These are phyloP conservation scores for Epichloe scottii DNA, from an alignment of 2,329 filamentous ascomycete genomes.

Conservation along the genomic window DNA sequence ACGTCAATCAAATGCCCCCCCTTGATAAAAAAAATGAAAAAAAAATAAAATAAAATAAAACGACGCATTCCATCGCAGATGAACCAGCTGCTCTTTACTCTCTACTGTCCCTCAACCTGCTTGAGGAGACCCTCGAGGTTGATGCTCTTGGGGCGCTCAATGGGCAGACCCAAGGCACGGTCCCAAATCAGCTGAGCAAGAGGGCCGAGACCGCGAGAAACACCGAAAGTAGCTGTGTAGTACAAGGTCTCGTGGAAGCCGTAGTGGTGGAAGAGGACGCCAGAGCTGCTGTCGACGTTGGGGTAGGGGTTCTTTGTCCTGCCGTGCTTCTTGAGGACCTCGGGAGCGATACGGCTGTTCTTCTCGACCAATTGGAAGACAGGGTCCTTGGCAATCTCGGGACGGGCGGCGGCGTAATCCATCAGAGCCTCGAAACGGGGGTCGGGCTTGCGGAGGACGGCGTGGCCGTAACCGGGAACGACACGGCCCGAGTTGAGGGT, in stretches of 20 bases:
- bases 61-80: not conserved
- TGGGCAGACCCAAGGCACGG: constrained; percentile 80
- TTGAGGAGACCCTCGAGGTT: constrained; percentile 79
- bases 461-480: constrained; percentile 89
- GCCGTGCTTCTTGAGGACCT: constrained; percentile 85
- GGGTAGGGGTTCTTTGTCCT: constrained; percentile 98
- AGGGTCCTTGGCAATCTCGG: constrained; percentile 74
- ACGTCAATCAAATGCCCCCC: not conserved
- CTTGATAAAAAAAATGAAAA: not conserved
- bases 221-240: constrained; percentile 67
- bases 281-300: constrained; percentile 88
- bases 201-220: constrained; percentile 65
- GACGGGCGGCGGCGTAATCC: constrained; percentile 79
- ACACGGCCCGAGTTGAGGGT: constrained; percentile 90
- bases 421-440: constrained; percentile 93
- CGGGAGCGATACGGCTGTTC: constrained; percentile 83
- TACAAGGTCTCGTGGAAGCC: constrained; percentile 95
- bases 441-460: constrained; percentile 91
- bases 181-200: constrained; percentile 96
- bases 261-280: constrained; percentile 95
- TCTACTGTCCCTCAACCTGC: constrained; percentile 36
- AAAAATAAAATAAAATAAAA: not conserved
- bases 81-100: not conserved
- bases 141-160: constrained; percentile 96
- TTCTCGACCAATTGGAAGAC: constrained; percentile 90